Evolutionary conservation across 1,284 basidiomycete genomes (phyloP).

Genomic region (Caloboletus inedulis): DNA sequence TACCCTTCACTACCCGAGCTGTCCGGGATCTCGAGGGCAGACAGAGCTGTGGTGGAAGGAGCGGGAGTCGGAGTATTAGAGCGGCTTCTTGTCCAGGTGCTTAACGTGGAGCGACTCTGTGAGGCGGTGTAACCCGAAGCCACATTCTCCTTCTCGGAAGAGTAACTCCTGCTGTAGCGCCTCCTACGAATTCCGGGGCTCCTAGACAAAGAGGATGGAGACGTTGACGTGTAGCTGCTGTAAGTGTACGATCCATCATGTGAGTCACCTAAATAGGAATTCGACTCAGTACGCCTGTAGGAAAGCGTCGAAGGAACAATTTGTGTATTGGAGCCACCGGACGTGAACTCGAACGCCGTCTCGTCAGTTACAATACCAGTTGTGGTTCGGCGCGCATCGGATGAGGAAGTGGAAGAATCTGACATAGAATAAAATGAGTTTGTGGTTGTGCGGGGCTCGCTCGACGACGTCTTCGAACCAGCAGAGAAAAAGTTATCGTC

Average conservation of each 20-base stretch:
- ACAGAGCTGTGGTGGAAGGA: constrained; percentile 27
- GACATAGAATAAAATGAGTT: constrained; percentile 36
- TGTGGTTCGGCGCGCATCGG: constrained; percentile 29
- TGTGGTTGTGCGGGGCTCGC: constrained; percentile 32
- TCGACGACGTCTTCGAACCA: constrained; percentile 36
- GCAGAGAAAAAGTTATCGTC: constrained; percentile 63
- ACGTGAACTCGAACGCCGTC: constrained; percentile 38
- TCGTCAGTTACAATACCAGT: constrained; percentile 37
- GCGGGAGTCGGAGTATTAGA: constrained; percentile 31
- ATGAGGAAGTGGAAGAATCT: constrained; percentile 30
- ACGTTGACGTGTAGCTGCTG: constrained; percentile 31
- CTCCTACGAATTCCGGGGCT: constrained; percentile 57
- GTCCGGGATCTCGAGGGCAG: constrained; percentile 32
- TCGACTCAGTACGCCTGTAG: constrained; percentile 50
- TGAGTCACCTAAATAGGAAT: constrained; percentile 57
- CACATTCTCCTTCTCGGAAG: constrained; percentile 57
- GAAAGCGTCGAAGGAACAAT: constrained; percentile 53
- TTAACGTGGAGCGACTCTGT: constrained; percentile 34
- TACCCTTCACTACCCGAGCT: constrained; percentile 35
- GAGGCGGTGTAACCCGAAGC: constrained; percentile 28
- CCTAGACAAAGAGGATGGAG: constrained; percentile 47
- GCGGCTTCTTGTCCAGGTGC: constrained; percentile 36
- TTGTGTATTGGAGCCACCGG: constrained; percentile 42
- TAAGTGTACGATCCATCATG: constrained; percentile 41
- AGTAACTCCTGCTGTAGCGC: constrained; percentile 37